These are phyloP conservation scores for Fusarium papillatum DNA, from an alignment of 2,329 filamentous ascomycete genomes.

Conservation along the genomic window DNA sequence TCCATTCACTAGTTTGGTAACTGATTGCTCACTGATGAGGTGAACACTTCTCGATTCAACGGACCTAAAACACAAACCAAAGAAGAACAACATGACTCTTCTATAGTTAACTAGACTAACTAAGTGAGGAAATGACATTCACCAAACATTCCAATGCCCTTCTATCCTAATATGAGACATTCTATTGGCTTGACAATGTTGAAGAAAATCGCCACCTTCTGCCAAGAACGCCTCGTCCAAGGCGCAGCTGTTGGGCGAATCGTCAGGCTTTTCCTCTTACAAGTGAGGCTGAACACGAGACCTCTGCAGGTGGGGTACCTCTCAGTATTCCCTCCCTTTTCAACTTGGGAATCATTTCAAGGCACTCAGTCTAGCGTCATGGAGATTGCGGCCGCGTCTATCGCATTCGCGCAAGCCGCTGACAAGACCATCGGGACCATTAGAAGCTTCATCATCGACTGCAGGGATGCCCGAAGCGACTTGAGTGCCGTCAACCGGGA, in stretches of 20 bases:
- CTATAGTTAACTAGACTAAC: no score
- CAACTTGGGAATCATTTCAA: not conserved
- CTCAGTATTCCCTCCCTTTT: not conserved
- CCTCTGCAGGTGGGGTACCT: not conserved
- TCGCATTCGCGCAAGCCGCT: conserved; percentile 10
- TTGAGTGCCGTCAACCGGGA: not conserved
- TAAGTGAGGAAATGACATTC: no score
- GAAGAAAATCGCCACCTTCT: not conserved
- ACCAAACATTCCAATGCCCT: not conserved
- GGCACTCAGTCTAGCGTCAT: not conserved
- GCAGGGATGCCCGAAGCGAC: not conserved
- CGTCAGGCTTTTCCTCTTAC: not conserved
- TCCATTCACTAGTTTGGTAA: no score
- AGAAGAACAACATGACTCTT: no score
- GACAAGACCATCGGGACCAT: not conserved
- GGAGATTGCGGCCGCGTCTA: conserved; percentile 13
- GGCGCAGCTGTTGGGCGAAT: not conserved
- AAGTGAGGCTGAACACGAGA: not conserved
- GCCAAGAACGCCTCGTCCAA: not conserved
- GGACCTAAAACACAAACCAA: no score
- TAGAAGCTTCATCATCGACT: not conserved
- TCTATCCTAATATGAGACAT: not conserved
- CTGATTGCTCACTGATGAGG: no score
- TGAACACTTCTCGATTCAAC: no score
- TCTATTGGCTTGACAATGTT: not conserved